Percentiles rank a stretch among this genome's conserved stretches.
These are phyloP conservation scores for Salix arbutifolia DNA, from an alignment of 345 rosid genomes.

Conservation along the genomic window DNA sequence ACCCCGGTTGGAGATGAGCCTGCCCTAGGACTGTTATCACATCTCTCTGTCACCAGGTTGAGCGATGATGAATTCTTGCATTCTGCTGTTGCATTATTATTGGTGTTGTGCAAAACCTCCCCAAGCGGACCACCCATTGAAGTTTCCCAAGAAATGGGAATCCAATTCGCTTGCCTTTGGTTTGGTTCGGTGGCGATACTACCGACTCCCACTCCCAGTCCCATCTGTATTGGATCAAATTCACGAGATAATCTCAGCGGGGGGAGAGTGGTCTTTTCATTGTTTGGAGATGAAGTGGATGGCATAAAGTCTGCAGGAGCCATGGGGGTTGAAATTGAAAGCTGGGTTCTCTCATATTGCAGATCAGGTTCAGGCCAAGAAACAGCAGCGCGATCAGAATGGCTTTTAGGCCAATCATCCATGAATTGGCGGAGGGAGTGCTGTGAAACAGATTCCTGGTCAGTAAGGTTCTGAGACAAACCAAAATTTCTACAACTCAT, in stretches of 20 bases:
- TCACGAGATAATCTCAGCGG: conserved; percentile 46
- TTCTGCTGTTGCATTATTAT: conserved; percentile 29
- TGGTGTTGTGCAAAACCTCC: conserved; percentile 54
- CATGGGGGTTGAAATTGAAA: conserved; percentile 55
- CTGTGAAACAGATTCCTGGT: conserved; percentile 37
- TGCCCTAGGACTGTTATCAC: conserved; percentile 49
- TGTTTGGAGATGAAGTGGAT: conserved; percentile 47
- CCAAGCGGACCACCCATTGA: conserved; percentile 76
- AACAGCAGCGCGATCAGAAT: conserved; percentile 32
- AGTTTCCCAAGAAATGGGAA: conserved; percentile 55
- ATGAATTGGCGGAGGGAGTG: conserved; percentile 53
- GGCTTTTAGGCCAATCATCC: conserved; percentile 52
- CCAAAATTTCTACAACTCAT: conserved; percentile 33
- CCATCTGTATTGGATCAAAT: conserved; percentile 49
- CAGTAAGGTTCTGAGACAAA: conserved; percentile 33
- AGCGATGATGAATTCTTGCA: conserved; percentile 43
- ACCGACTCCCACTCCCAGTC: conserved; percentile 50
- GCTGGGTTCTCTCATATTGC: conserved; percentile 54
- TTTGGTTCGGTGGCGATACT: conserved; percentile 26
- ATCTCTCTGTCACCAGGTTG: conserved; percentile 46
- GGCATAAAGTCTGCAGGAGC: conserved; percentile 46
- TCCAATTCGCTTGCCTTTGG: conserved; percentile 49
- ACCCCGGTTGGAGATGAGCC: conserved; percentile 78
- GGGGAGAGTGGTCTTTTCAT: conserved; percentile 36
- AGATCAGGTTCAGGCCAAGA: conserved; percentile 46